phyloP scores from a whole-genome alignment of 176 grass and related monocot genomes.

The Rhipidocladum racemiflorum region DNA sequence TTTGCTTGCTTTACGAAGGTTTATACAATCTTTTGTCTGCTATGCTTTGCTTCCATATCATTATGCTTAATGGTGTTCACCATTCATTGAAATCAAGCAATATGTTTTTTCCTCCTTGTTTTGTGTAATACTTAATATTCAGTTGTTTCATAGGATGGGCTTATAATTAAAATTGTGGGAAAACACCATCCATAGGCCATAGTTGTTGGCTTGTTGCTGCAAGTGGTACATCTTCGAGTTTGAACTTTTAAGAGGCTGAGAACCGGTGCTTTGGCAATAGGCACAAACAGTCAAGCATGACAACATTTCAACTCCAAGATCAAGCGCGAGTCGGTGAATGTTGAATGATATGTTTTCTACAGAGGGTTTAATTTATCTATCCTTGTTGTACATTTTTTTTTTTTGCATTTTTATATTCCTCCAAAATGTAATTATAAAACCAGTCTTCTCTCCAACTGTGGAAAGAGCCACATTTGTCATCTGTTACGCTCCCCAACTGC shows the following conservation, averaged over 20 bases:
- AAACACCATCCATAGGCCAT: background rate
- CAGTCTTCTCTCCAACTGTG: no score
- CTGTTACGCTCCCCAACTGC: no score
- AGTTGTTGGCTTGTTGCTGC: background rate
- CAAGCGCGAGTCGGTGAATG: no score
- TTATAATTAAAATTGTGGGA: background rate
- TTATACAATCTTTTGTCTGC: background rate
- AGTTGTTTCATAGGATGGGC: background rate
- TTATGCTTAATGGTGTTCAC: background rate
- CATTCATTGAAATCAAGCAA: background rate
- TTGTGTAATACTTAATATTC: background rate
- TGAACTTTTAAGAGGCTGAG: background rate
- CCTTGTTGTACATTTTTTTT: no score
- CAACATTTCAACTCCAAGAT: background rate
- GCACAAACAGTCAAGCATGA: background rate
- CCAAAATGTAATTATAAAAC: no score
- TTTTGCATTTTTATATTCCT: no score
- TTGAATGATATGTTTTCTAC: no score
- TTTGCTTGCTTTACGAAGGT: background rate
- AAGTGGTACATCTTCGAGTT: background rate
- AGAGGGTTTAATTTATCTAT: no score
- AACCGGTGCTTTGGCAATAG: background rate
- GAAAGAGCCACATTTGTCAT: no score
- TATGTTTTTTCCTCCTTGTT: rapidly evolving
- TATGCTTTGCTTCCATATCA: background rate